A percentile compares a stretch with the other conserved stretches of the same genome.
These are phyloP conservation scores for Zygotorulaspora mrakii DNA, from an alignment of 1,139 yeast species.

Conservation along the genomic window DNA sequence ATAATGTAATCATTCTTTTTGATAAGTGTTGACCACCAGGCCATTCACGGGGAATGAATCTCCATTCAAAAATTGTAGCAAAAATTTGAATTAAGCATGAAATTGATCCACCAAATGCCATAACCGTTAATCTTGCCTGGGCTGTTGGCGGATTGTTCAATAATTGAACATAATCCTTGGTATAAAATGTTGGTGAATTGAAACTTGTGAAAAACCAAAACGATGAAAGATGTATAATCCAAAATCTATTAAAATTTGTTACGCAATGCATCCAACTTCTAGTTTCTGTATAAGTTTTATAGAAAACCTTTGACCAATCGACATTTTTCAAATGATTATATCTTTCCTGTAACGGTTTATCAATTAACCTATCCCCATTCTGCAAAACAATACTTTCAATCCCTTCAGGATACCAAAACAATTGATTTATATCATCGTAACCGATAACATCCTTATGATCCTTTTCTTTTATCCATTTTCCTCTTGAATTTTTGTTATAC, in stretches of 20 bases:
- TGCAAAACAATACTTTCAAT: conserved; percentile 46
- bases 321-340: conserved; percentile 48
- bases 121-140: conserved; percentile 58
- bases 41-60: conserved; percentile 66
- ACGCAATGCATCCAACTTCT: conserved; percentile 76
- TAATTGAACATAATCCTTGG: conserved; percentile 54
- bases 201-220: conserved; percentile 82
- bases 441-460: conserved; percentile 76
- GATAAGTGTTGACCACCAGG: conserved; percentile 58
- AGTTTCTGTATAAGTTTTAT: conserved; percentile 69
- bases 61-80: conserved; percentile 60
- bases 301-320: conserved; percentile 60
- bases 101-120: conserved; percentile 69
- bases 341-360: conserved; percentile 45
- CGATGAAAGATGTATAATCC: conserved; percentile 74
- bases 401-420: conserved; percentile 76
- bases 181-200: conserved; percentile 74
- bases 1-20: conserved; percentile 44
- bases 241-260: conserved; percentile 74
- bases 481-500: conserved; percentile 38
- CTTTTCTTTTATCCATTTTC: conserved; percentile 48
- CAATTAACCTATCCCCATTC: conserved; percentile 46
- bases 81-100: conserved; percentile 61
- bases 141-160: conserved; percentile 61
- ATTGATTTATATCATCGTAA: conserved; percentile 81